Conservation (phyloP, 352 stramenopile genomes). For the Globisporangium middletonii region DNA sequence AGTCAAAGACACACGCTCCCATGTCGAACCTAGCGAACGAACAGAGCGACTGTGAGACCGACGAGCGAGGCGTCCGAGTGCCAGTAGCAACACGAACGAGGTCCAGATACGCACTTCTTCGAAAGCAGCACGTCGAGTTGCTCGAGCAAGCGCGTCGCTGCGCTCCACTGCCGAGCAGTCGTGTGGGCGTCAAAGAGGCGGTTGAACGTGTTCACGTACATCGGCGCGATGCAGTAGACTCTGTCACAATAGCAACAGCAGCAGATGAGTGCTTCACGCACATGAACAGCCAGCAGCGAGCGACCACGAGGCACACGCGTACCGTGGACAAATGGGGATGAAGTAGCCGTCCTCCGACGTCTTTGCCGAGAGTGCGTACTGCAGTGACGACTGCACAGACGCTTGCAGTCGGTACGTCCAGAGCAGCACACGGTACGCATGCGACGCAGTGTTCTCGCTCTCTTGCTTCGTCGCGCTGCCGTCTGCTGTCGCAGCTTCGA, state of each 20-base stretch:
- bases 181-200: constrained; percentile 61
- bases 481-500: constrained; percentile 52
- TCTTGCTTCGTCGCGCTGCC: constrained; percentile 56
- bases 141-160: constrained; percentile 65
- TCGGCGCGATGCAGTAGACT: constrained; percentile 73
- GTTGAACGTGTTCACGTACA: constrained; percentile 74
- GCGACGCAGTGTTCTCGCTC: constrained; percentile 64
- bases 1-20: constrained; percentile 82
- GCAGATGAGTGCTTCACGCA: constrained; percentile 2
- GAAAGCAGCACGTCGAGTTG: constrained; percentile 56
- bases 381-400: constrained; percentile 63
- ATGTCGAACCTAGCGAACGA: constrained; percentile 50
- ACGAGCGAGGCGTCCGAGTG: neutral
- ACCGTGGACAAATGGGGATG: constrained; percentile 74
- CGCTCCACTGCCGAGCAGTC: constrained; percentile 58
- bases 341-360: constrained; percentile 79
- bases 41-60: constrained; percentile 1
- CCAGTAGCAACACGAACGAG: neutral
- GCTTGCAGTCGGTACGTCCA: constrained; percentile 78
- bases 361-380: constrained; percentile 75
- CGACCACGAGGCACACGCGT: neutral
- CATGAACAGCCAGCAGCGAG: neutral
- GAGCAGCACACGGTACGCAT: constrained; percentile 63
- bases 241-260: constrained; percentile 21
- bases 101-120: constrained; percentile 34